phyloP scores from a whole-genome alignment of 1,284 basidiomycete species.

The Apiotrichum gracile region DNA sequence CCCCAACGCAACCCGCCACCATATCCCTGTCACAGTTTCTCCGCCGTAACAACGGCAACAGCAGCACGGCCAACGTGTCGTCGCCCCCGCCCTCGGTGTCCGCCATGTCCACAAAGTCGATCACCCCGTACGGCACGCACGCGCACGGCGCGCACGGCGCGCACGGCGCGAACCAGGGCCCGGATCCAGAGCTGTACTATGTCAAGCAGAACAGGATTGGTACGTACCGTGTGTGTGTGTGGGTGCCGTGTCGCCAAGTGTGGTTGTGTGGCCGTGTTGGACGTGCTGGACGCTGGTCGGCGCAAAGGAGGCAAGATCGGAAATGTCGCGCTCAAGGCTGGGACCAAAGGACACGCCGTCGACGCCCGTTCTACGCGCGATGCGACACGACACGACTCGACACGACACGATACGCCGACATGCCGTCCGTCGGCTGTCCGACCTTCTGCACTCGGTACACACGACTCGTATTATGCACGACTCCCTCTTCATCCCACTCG shows the following conservation, averaged over 20 bases:
- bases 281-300: background rate
- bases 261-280: background rate
- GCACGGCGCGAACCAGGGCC: slow-evolving; percentile 11
- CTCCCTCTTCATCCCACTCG: no score
- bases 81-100: no score
- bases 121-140: slow-evolving; percentile 1
- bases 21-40: background rate
- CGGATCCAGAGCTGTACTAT: slow-evolving; percentile 89
- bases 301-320: no score
- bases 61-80: background rate
- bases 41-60: background rate
- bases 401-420: no score
- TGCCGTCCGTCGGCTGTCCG: no score
- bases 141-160: no score
- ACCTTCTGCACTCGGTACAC: no score
- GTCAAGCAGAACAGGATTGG: slow-evolving; percentile 95
- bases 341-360: no score
- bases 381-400: no score
- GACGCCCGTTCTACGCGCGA: no score
- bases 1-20: background rate
- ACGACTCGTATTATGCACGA: no score
- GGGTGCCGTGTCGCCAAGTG: background rate
- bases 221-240: slow-evolving; percentile 46
- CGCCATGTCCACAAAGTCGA: background rate
- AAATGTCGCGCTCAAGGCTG: no score